Percentiles rank a stretch among this genome's conserved stretches.
These are phyloP conservation scores for Elaeagnus macrophylla DNA, from an alignment of 306 rosid genomes.

Conservation along the genomic window DNA sequence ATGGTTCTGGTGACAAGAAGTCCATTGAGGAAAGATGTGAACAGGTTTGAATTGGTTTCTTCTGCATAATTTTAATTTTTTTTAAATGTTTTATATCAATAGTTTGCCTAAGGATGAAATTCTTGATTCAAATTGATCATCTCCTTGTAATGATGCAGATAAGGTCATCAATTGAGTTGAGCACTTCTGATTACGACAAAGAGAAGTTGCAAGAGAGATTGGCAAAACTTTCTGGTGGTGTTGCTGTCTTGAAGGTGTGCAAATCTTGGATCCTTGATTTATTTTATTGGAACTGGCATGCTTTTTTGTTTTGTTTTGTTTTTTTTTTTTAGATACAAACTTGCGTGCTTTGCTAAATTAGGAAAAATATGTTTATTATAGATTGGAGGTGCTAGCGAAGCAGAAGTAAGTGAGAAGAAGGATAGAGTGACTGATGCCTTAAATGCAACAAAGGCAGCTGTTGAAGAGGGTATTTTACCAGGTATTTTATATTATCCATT, in stretches of 20 bases:
- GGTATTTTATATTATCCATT: slow-evolving; percentile 19
- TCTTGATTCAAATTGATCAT: too few species aligned
- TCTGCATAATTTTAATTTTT: neutral
- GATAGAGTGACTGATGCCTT: slow-evolving; percentile 51
- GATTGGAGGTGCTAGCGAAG: slow-evolving; percentile 50
- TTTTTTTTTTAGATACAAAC: neutral
- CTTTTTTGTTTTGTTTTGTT: too few species aligned
- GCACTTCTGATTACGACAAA: slow-evolving; percentile 50
- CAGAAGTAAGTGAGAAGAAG: slow-evolving; percentile 48
- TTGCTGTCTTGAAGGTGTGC: slow-evolving; percentile 43
- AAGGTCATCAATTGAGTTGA: slow-evolving; percentile 35
- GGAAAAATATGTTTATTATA: neutral
- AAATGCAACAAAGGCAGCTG: slow-evolving; percentile 53
- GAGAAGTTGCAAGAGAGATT: slow-evolving; percentile 42
- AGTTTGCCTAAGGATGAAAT: neutral
- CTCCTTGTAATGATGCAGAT: slow-evolving; percentile 19
- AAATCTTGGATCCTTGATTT: too few species aligned
- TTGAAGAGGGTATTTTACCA: slow-evolving; percentile 49
- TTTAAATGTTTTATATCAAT: neutral
- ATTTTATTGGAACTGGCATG: too few species aligned
- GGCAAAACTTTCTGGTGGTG: slow-evolving; percentile 47
- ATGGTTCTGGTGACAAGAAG: slow-evolving; percentile 93
- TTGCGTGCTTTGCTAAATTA: neutral
- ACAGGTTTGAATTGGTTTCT: slow-evolving; percentile 45
- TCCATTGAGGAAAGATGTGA: slow-evolving; percentile 80